Percentiles rank a stretch among this genome's conserved stretches.
phyloP scores from a whole-genome alignment of 768 basidiomycete genomes.

The Xerocomellus chrysenteron region DNA sequence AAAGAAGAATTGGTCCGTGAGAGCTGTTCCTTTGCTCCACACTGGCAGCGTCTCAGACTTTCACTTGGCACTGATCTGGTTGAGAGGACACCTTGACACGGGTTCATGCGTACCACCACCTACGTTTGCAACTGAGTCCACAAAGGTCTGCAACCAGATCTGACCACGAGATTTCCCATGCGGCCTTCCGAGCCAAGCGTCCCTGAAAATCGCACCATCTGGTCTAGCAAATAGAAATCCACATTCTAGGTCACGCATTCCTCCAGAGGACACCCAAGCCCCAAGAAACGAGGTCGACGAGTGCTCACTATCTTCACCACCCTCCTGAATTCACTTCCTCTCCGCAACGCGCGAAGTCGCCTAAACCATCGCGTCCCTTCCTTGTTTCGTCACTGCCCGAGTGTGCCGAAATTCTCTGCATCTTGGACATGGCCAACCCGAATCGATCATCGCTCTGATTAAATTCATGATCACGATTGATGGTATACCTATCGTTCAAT shows the following conservation, averaged over 20 bases:
- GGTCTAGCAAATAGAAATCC: not conserved
- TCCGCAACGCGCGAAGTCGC: not conserved
- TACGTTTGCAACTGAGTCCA: not conserved
- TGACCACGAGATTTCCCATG: not conserved
- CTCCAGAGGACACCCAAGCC: too few species aligned
- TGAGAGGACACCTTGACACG: not conserved
- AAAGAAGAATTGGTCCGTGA: not conserved
- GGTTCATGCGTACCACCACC: not conserved
- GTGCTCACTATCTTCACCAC: not conserved
- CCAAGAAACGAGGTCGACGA: too few species aligned
- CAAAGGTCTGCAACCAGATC: not conserved
- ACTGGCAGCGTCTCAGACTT: too few species aligned
- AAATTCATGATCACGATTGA: not conserved
- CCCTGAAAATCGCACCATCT: not conserved
- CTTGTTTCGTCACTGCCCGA: slow-evolving; percentile 4
- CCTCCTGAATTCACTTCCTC: not conserved
- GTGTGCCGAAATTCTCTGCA: not conserved
- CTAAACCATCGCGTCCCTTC: not conserved
- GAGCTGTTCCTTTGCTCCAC: not conserved
- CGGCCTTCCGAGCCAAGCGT: not conserved
- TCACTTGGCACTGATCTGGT: not conserved
- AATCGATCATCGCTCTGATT: not conserved
- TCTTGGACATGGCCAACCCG: not conserved
- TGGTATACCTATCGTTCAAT: not conserved
- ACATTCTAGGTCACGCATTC: not conserved